Evolutionary conservation across 1,284 basidiomycete genomes (phyloP), one percentile per base, ranked within the genome.

Genomic region (Cutaneotrichosporon dermatis): DNA sequence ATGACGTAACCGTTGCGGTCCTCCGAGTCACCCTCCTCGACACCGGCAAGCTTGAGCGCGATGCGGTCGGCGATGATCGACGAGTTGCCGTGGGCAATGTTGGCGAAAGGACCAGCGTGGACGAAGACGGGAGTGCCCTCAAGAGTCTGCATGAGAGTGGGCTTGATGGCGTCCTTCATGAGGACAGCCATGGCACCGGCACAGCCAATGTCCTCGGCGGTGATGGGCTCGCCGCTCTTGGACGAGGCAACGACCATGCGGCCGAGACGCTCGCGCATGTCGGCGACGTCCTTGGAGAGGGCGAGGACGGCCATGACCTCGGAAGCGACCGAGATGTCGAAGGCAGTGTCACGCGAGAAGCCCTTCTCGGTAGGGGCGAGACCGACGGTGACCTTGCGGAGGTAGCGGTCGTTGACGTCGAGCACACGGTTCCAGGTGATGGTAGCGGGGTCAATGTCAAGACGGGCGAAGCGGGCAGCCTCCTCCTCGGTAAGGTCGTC

Each of bases 121-220:
- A 99, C 96, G 74, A 99, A 98, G 61, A 99, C 96, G 40, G 95
- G 95, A 1, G 95, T 99, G 54, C 95, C 95, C 85, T 99, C 92
- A 52, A 99, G 83, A 8, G 95, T 96, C 80, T 99, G 95, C 95
- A 99, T 99, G 66, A 99, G 79, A 75, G 97, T 99, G 16, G 95
- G 95, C 82, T 99, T 99, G 82, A 99, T 95, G 16, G 96, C 92
- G 73, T 99, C 95, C 83, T 98, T 98, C 88, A 99, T 91, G 62
- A 99, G 83, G 52, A 99, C 95, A 12, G 96, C 90, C 63, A 99
- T 86, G 58, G 95, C 95, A 64, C 95, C 95, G 65, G 92, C 90
- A 69, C 91, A 91, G 69, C 95, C 95, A 62, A 99, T 85, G 77
- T 99, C 95, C 76, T 99, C 96, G 16, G 94, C 94, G 35, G 95